A percentile compares a stretch with the other conserved stretches of the same genome.
Conservation (phyloP, 306 rosid genomes). For the Cucurbita argyrosperma region DNA sequence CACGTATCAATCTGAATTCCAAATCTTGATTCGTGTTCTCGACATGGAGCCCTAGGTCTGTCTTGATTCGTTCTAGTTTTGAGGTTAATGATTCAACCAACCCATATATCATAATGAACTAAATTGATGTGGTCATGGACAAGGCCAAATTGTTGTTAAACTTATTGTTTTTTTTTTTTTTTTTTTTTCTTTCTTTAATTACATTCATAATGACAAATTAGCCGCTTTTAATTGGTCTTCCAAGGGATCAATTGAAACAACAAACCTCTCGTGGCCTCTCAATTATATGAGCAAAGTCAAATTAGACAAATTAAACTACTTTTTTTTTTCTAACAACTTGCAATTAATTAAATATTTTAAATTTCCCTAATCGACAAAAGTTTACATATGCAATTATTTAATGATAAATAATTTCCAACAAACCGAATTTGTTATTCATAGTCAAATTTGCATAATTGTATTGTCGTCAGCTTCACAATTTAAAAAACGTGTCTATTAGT, state of each 20-base stretch:
- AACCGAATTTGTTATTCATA: background rate
- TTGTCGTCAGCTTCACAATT: no score
- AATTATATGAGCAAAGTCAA: constrained; percentile 4
- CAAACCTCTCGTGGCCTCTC: background rate
- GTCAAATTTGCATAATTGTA: background rate
- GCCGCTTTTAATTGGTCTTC: background rate
- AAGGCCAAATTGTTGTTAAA: background rate
- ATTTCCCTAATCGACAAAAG: background rate
- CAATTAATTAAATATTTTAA: background rate
- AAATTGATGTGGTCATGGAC: background rate
- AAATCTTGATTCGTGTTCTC: no score
- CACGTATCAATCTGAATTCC: no score
- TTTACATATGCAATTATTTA: background rate
- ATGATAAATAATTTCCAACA: background rate
- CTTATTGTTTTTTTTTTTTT: background rate
- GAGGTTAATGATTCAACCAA: background rate
- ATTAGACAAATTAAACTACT: background rate
- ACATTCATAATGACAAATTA: background rate
- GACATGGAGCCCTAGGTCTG: no score
- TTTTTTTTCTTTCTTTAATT: background rate
- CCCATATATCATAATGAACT: background rate
- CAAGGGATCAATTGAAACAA: background rate
- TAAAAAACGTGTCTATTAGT: no score
- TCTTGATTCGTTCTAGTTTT: no score
- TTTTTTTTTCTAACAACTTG: background rate